phyloP scores from a whole-genome alignment of 306 rosid species.

The Begonia loranthoides region DNA sequence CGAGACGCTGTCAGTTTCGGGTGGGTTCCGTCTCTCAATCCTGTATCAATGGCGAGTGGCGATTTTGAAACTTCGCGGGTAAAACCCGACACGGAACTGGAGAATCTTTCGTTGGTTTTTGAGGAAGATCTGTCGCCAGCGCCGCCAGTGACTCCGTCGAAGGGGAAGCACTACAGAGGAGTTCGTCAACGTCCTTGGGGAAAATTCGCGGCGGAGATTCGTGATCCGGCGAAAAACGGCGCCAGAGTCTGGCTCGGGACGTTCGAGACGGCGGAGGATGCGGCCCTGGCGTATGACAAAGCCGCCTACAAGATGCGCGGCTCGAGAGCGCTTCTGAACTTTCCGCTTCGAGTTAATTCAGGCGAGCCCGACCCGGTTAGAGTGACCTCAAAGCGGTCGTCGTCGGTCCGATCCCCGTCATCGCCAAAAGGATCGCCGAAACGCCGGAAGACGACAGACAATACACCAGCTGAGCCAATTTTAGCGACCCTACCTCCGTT shows the following conservation, averaged over 20 bases:
- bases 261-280: conserved; percentile 86
- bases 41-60: conserved; percentile 11
- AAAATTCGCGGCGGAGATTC: conserved; percentile 86
- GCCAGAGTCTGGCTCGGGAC: conserved; percentile 97
- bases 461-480: too few relatives aligned
- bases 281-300: conserved; percentile 81
- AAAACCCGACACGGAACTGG: conserved; percentile 36
- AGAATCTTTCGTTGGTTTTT: not conserved
- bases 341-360: conserved; percentile 74
- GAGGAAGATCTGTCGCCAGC: not conserved
- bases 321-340: conserved; percentile 61
- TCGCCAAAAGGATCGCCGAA: conserved; percentile 27
- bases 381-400: conserved; percentile 41
- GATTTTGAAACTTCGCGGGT: conserved; percentile 13
- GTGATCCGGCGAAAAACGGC: conserved; percentile 90
- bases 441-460: conserved; percentile 26
- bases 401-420: conserved; percentile 32
- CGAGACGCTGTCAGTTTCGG: conserved; percentile 58
- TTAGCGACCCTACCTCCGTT: not conserved
- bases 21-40: conserved; percentile 60
- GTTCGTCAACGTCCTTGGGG: conserved; percentile 97
- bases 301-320: conserved; percentile 95
- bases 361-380: conserved; percentile 90
- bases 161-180: conserved; percentile 83
- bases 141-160: conserved; percentile 30